Evolutionary conservation across 1,284 basidiomycete genomes (phyloP).

Genomic region (Leccinum pachyderme): DNA sequence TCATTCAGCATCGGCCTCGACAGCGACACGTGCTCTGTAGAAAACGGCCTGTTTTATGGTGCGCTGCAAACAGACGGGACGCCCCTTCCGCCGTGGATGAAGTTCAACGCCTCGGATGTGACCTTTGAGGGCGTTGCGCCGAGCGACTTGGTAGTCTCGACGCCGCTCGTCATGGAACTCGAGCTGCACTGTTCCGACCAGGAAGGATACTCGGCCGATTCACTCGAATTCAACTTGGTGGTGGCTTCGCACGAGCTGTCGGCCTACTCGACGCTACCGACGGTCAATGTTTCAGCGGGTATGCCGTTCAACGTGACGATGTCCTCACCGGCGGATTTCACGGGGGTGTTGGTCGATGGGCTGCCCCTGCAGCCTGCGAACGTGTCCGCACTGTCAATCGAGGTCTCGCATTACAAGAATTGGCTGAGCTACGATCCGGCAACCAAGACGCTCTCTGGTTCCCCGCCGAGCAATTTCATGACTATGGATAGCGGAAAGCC

Average conservation of each 20-base stretch:
- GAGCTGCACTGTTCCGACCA: constrained; percentile 64
- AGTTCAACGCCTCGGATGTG: constrained; percentile 62
- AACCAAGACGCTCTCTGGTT: constrained; percentile 61
- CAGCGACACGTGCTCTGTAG: constrained; percentile 59
- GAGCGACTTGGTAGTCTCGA: constrained; percentile 32
- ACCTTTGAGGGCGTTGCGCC: constrained; percentile 85
- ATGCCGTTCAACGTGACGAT: constrained; percentile 59
- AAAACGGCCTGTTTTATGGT: constrained; percentile 60
- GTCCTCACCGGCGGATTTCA: constrained; percentile 55
- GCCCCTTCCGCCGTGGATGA: constrained; percentile 74
- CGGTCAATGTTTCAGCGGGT: constrained; percentile 63
- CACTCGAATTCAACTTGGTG: constrained; percentile 54
- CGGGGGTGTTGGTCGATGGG: constrained; percentile 62
- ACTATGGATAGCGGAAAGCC: constrained; percentile 28
- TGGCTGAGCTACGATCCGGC: constrained; percentile 68
- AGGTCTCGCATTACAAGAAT: constrained; percentile 49
- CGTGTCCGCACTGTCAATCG: constrained; percentile 51
- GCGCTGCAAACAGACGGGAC: constrained; percentile 66
- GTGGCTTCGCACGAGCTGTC: constrained; percentile 67
- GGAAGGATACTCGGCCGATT: constrained; percentile 56
- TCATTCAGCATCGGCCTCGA: constrained; percentile 90
- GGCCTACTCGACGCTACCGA: constrained; percentile 45
- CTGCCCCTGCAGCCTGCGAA: constrained; percentile 51
- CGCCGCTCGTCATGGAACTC: constrained; percentile 48
- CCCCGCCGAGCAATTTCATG: constrained; percentile 44